These are phyloP conservation scores for Ceratonia siliqua DNA, from an alignment of 306 rosid species.

Conservation along the genomic window DNA sequence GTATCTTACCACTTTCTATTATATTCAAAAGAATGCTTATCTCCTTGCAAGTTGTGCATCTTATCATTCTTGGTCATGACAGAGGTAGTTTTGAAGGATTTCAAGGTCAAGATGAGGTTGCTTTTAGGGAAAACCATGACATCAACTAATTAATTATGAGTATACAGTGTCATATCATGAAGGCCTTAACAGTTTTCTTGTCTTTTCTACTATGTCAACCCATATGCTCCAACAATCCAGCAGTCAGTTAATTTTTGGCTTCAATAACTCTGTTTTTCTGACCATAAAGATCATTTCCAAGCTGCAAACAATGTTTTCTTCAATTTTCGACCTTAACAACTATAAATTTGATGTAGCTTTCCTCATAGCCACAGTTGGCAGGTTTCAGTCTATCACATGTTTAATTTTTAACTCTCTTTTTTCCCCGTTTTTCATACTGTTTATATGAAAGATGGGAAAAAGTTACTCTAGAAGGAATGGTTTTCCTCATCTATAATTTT, in stretches of 20 bases:
- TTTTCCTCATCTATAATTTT: constrained; percentile 13
- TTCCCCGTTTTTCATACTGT: not conserved
- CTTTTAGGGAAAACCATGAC: not conserved
- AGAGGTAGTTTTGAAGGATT: constrained; percentile 12
- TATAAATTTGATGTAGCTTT: not conserved
- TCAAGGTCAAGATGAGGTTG: not conserved
- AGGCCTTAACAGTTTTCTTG: constrained; percentile 1
- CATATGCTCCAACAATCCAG: not conserved
- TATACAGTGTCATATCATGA: not conserved
- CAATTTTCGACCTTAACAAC: not conserved
- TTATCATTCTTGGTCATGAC: not conserved
- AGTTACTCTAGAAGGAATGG: not conserved
- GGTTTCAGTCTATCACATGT: constrained; percentile 20
- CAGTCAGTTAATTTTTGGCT: constrained; percentile 4
- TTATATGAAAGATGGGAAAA: not conserved
- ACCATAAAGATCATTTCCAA: constrained; percentile 13
- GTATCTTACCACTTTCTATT: not conserved
- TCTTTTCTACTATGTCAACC: not conserved
- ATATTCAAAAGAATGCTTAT: constrained; percentile 4
- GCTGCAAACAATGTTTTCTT: constrained; percentile 11
- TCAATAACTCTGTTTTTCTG: not conserved
- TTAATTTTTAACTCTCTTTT: constrained; percentile 11
- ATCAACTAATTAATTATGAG: not conserved
- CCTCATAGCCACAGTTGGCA: not conserved
- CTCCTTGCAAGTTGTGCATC: constrained; percentile 12